phyloP scores from a whole-genome alignment of 2,329 filamentous ascomycete species.

The Allantophomopsis lycopodina region DNA sequence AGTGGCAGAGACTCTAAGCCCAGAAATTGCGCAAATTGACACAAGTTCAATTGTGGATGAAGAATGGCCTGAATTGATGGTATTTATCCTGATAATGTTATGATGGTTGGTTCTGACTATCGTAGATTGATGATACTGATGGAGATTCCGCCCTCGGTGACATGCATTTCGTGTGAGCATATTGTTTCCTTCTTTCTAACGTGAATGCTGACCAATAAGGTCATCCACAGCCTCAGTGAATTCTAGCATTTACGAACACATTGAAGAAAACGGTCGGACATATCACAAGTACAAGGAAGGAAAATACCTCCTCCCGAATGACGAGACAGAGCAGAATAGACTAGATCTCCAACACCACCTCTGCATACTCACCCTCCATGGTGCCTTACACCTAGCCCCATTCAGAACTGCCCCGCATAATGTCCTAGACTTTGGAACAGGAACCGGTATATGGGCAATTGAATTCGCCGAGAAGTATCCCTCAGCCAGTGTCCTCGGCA shows the following conservation, averaged over 20 bases:
- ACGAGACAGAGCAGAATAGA: slow-evolving; percentile 6
- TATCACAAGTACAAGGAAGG: slow-evolving; percentile 9
- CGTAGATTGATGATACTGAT: no score
- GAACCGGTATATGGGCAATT: slow-evolving; percentile 5
- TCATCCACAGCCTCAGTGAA: slow-evolving; percentile 8
- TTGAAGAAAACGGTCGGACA: slow-evolving; percentile 13
- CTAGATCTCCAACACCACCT: slow-evolving; percentile 3
- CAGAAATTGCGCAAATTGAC: no score
- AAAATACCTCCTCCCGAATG: slow-evolving; percentile 10
- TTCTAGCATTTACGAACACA: slow-evolving; percentile 10
- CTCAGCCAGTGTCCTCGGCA: slow-evolving; percentile 12
- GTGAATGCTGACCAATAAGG: no score
- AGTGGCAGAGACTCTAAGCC: no score
- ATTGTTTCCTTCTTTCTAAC: no score
- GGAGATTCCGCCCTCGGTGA: no score
- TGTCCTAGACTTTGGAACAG: slow-evolving; percentile 3
- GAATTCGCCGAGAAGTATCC: slow-evolving; percentile 7
- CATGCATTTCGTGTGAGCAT: no score
- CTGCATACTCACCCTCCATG: background rate
- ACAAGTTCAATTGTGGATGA: no score
- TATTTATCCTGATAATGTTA: no score
- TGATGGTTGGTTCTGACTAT: no score
- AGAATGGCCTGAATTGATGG: no score
- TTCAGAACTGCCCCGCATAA: background rate
- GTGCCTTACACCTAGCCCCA: slow-evolving; percentile 1